Base-by-base conservation (phyloP, 441 rosid species). In the Mallotus japonicus region DNA sequence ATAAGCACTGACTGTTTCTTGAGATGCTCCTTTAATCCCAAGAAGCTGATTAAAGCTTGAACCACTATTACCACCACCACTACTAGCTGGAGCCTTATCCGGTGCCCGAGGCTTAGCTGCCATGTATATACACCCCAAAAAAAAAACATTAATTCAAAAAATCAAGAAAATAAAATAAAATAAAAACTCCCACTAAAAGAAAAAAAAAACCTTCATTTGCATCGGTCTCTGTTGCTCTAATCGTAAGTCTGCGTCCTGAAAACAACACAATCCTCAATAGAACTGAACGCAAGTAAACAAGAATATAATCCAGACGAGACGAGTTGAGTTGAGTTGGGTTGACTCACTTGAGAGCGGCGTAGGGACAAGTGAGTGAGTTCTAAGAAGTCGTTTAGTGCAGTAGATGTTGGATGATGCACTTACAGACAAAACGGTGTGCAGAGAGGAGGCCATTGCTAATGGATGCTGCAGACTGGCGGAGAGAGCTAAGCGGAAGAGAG, bases 11-110 rank as follows among this genome's bases (percentile, higher is more conserved):
- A 95, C 99, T 55, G 92, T 87, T 78, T 92, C 99, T 83, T 90
- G 93, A 57, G 95, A 74, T 4, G 99, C 99, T 75, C 99, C 99
- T 86, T 91, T 95, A 80, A 95, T 95, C 49, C 99, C 97, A 40
- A 95, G 96, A 81, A 95, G 94, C 83, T 95, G 99, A 77, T 95
- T 92, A 79, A 95, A 79, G 79, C 88, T 89, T 7, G 99, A 95
- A 69, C 99, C 99, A 55, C 71, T 79, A 20, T 12, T 8, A 47
- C 50, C 14, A 12, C 50, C 14, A 12, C 50, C 3, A 47, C 50
- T 47, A 50, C 32, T 20, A 1, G 88, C 87, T 0, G 96, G 94
- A 32, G 96, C 89, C 75, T 87, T 90, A 74, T 88, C 88, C 6
- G 97, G 96, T 24, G 83, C 83, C 84, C 79, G 85, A 49, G 94